Evolutionary conservation across 176 grass and related monocot genomes (phyloP).

Genomic region (Chrysopogon serrulatus): DNA sequence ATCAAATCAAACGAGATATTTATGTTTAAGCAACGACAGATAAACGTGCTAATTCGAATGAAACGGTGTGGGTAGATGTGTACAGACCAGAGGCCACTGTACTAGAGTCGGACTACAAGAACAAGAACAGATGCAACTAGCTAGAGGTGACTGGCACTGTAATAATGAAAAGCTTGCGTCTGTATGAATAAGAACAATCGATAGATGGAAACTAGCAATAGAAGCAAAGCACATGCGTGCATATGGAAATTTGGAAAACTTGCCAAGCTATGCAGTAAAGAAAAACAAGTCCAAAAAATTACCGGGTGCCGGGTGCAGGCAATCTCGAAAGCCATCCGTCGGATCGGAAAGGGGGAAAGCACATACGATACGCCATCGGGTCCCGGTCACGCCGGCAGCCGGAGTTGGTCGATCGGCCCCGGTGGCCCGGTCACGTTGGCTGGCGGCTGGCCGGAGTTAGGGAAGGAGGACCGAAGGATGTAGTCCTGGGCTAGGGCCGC

Average conservation of each 20-base stretch:
- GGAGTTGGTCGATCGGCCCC: not conserved
- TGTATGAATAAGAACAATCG: not conserved
- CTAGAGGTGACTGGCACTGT: too few species aligned
- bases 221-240: too few species aligned
- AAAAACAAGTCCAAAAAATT: not conserved
- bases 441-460: not conserved
- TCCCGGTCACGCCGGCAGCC: not conserved
- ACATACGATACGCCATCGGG: not conserved
- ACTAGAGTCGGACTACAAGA: not conserved
- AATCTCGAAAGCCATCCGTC: not conserved
- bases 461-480: not conserved
- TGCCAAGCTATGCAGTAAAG: not conserved
- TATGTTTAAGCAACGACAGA: not conserved
- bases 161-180: not conserved
- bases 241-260: not conserved
- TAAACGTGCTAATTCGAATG: not conserved
- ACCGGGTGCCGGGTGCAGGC: not conserved
- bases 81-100: too few species aligned
- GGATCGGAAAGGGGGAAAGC: not conserved
- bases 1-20: not conserved
- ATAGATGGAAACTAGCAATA: not conserved
- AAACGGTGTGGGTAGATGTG: not conserved
- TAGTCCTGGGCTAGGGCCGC: not conserved
- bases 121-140: too few species aligned
- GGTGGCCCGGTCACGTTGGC: not conserved